Evolutionary conservation across 164 flowering plant genomes (phyloP), one percentile per base, ranked within the genome.

Genomic region (Vitis riparia): DNA sequence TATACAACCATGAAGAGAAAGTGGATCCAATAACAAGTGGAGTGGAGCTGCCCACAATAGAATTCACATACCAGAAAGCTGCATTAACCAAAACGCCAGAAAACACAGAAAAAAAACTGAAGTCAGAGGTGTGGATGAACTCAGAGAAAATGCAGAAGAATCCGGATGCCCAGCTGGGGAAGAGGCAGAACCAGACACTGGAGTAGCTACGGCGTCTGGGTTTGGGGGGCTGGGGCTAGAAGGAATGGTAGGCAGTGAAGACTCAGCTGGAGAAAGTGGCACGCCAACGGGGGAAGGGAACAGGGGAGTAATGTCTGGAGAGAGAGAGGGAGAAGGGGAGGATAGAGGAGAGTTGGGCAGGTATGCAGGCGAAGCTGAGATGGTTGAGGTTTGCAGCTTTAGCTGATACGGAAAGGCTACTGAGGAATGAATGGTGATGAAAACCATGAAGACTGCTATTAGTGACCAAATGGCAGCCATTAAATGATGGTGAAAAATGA

Each of bases 141-240:
- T n/a, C 0, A 75, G 52, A 29, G 73, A 68, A 62, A 61, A 50
- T 5, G 89, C 71, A 29, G 85, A 73, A 13, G 87, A 73, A 56
- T 59, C 75, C 8, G 79, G 82, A 48, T 70, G 23, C 71, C 71
- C 83, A 19, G 81, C 55, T 64, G 87, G 88, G 0, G 87, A 16
- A 16, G 76, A 19, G 1, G 78, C 83, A 3, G 63, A 15, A 11
- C 16, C 78, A 17, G 82, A 77, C 0, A 71, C 86, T 3, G 79
- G 76, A 72, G 83, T 65, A 1, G 14, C 74, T 17, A 64, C 23
- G 5, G 6, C 67, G 37, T 88, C 89, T 1, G 90, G 90, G 62
- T 89, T 89, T 1, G 93, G 90, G 13, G 93, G 92, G 76, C 89
- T 87, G 3, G 76, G 93, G 70, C 83, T 85, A 17, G 93, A 80